phyloP scores from a whole-genome alignment of 108 stramenopile genomes.

The Nitzschia inconspicua region DNA sequence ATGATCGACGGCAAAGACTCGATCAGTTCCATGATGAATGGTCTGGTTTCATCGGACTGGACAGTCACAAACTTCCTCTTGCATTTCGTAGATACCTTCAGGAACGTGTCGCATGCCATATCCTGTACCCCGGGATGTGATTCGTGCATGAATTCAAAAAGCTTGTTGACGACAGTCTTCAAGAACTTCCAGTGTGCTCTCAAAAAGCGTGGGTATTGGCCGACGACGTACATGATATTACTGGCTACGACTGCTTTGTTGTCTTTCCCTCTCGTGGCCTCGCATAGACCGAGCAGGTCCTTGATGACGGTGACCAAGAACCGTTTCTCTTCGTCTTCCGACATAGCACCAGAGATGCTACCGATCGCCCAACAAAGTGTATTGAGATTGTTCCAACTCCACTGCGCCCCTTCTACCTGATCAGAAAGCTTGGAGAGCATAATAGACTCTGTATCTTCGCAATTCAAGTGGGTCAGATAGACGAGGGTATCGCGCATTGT shows the following conservation, averaged over 20 bases:
- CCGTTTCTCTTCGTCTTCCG: constrained; percentile 98
- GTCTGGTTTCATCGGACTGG: constrained; percentile 85
- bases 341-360: constrained; percentile 98
- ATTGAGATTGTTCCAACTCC: constrained; percentile 93
- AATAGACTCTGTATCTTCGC: constrained; percentile 97
- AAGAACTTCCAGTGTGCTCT: constrained; percentile 99
- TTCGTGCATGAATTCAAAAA: constrained; percentile 99
- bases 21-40: constrained; percentile 93
- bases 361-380: constrained; percentile 99
- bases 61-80: constrained; percentile 94
- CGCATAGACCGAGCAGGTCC: constrained; percentile 94
- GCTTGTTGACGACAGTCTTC: constrained; percentile 99
- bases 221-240: constrained; percentile 99
- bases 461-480: constrained; percentile 97
- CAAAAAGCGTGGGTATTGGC: constrained; percentile 99
- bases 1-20: constrained; percentile 88
- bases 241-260: constrained; percentile 98
- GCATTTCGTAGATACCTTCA: constrained; percentile 98
- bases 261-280: constrained; percentile 96
- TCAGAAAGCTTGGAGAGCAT: constrained; percentile 97
- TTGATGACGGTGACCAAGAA: constrained; percentile 99
- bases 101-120: constrained; percentile 99
- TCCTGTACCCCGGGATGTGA: constrained; percentile 99
- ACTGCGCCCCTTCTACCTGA: constrained; percentile 53
- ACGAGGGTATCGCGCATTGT: constrained; percentile 98